Conservation (phyloP, 257 asterid species). For the Solanum pennellii region DNA sequence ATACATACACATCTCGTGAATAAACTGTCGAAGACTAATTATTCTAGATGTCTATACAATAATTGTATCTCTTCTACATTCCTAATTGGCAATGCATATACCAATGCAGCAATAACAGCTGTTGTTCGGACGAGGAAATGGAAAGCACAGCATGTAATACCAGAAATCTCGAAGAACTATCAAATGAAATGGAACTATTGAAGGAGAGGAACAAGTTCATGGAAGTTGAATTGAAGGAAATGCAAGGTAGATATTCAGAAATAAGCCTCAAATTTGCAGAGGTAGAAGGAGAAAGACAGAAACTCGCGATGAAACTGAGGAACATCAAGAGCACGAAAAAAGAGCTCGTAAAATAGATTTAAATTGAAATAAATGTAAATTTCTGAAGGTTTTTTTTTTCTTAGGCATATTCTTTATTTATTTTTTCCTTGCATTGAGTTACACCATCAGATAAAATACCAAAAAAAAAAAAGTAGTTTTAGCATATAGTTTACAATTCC, state of each 20-base stretch:
- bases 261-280: slow-evolving; percentile 97
- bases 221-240: slow-evolving; percentile 80
- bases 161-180: slow-evolving; percentile 11
- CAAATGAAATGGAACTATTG: slow-evolving; percentile 31
- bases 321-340: slow-evolving; percentile 44
- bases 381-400: not conserved
- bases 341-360: slow-evolving; percentile 14
- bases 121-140: not conserved
- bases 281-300: slow-evolving; percentile 96
- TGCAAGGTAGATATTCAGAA: slow-evolving; percentile 96
- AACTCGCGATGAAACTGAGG: slow-evolving; percentile 79
- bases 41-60: not conserved
- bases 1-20: not conserved
- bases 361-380: not conserved
- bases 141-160: not conserved
- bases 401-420: not conserved
- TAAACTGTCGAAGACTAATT: not conserved
- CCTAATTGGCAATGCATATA: not conserved
- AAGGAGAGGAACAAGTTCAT: slow-evolving; percentile 50
- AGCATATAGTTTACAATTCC: not conserved
- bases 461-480: not conserved
- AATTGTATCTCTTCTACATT: not conserved
- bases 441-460: not conserved
- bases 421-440: not conserved
- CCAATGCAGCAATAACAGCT: not conserved